A percentile compares a stretch with the other conserved stretches of the same genome.
These are phyloP conservation scores for Cladophialophora psammophila DNA, from an alignment of 2,329 filamentous ascomycete species.

Conservation along the genomic window DNA sequence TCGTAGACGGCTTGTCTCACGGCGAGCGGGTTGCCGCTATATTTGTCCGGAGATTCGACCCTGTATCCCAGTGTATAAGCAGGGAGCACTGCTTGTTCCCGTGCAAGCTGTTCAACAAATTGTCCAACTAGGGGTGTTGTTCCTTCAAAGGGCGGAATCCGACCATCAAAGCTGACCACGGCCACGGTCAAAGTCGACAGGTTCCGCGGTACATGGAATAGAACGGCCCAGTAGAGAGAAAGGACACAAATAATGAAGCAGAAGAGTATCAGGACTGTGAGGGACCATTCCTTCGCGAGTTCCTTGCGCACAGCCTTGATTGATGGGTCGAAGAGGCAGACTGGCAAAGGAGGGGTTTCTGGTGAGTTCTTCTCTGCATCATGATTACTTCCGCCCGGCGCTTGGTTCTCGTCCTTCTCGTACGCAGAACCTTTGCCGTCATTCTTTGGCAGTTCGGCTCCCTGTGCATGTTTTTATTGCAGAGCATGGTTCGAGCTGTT, in stretches of 20 bases:
- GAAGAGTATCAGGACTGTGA: conserved; percentile 59
- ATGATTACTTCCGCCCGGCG: neutral
- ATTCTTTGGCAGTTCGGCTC: neutral
- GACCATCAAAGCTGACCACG: conserved; percentile 70
- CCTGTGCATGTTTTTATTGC: neutral
- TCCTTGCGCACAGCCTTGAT: conserved; percentile 35
- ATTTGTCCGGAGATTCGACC: conserved; percentile 58
- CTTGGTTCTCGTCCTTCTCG: conserved; percentile 12
- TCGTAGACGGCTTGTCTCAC: conserved; percentile 68
- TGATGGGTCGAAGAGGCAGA: conserved; percentile 44
- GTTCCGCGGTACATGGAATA: conserved; percentile 61
- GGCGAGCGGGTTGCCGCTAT: conserved; percentile 62
- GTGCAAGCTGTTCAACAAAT: conserved; percentile 49
- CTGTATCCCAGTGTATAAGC: conserved; percentile 52
- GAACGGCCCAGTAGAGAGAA: conserved; percentile 68
- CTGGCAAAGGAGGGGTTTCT: conserved; percentile 33
- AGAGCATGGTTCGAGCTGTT: conserved; percentile 12
- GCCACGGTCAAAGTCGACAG: conserved; percentile 60
- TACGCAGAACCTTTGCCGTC: neutral
- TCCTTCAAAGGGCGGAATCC: conserved; percentile 56
- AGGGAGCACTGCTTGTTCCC: conserved; percentile 56
- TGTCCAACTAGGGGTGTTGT: conserved; percentile 65
- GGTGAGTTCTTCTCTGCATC: conserved; percentile 23
- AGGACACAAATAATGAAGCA: conserved; percentile 64
- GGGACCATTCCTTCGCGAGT: conserved; percentile 23